Evolutionary conservation across 2,329 filamentous ascomycete species (phyloP), one percentile per base, ranked within the genome.

Genomic region (Bimuria novae-zelandiae): DNA sequence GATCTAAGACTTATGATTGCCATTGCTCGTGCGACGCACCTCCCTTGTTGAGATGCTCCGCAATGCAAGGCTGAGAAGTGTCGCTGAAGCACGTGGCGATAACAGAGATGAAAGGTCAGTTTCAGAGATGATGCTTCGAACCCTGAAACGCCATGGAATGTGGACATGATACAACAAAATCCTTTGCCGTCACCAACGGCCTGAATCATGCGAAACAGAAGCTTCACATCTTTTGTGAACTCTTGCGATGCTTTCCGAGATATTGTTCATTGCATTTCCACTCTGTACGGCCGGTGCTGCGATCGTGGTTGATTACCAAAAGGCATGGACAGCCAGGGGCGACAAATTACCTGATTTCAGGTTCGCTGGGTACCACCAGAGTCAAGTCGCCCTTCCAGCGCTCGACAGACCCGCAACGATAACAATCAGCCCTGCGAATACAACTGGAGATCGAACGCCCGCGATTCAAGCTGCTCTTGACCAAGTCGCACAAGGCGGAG

Each of bases 341-440:
- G 50, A 56, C 46, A 56, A 44, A 17, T 21, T 56, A n/a, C 45
- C 50, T 21, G 36, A 53, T 23, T 56, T 56, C 29, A 47, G 35
- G 11, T 56, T 29, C 16, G 45, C 50, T 5, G 50, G 54, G 3
- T 56, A 56, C 23, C 54, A 48, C 19, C 44, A 41, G 19, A 43
- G 40, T 3, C 45, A 50, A 35, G 17, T 40, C n/a, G n/a, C 35
- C 1, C 36, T 50, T 7, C 54, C 54, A 11, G 23, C 45, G 8
- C 21, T 43, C 12, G 16, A 44, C 19, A 30, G 17, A 7, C 25
- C 37, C 10, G 54, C 46, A 22, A 52, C n/a, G 5, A 53, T 50
- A 23, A 47, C 50, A 11, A 19, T 56, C 10, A 53, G 35, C 16
- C 44, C 54, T 12, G n/a, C n/a, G n/a, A n/a, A n/a, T n/a, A 48